Evolutionary conservation across 139 green algal species (phyloP).

Genomic region (Ulvella scutata): DNA sequence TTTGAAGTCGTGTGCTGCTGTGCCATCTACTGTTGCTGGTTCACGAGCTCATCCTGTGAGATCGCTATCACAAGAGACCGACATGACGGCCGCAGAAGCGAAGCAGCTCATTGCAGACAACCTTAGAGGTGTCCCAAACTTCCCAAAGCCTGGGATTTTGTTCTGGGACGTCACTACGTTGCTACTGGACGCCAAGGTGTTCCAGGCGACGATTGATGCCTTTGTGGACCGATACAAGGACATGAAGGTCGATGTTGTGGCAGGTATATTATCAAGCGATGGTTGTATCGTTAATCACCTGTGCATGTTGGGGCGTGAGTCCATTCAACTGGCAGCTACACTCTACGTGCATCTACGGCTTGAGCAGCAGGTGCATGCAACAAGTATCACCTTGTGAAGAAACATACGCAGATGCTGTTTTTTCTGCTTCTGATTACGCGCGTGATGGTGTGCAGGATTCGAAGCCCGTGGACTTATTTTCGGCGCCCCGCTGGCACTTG

Average conservation of each 20-base stretch:
- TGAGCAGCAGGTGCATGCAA: too few species aligned
- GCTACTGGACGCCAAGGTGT: slow-evolving; percentile 70
- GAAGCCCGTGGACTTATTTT: slow-evolving; percentile 97
- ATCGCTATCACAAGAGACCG: neutral
- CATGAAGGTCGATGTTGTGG: slow-evolving; percentile 65
- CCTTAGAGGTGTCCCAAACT: slow-evolving; percentile 41
- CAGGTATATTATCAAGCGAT: slow-evolving; percentile 44
- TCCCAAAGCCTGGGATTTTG: slow-evolving; percentile 83
- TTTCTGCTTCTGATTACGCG: too few species aligned
- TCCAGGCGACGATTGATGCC: slow-evolving; percentile 67
- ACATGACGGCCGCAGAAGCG: neutral
- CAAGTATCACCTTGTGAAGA: too few species aligned
- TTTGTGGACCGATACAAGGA: slow-evolving; percentile 60
- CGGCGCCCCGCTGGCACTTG: slow-evolving; percentile 81
- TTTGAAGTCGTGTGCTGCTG: too few species aligned
- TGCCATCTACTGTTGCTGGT: too few species aligned
- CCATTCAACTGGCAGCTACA: too few species aligned
- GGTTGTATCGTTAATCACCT: too few species aligned
- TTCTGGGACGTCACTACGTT: slow-evolving; percentile 94
- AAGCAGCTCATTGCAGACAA: slow-evolving; percentile 8
- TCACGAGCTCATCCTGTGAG: too few species aligned
- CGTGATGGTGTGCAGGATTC: slow-evolving; percentile 54
- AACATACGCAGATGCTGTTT: too few species aligned
- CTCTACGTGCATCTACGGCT: too few species aligned
- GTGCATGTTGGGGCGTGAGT: too few species aligned